Evolutionary conservation across 192 early-diverging fungal genomes (phyloP), one percentile per base, ranked within the genome.

Genomic region (Backusella liffmaniae): DNA sequence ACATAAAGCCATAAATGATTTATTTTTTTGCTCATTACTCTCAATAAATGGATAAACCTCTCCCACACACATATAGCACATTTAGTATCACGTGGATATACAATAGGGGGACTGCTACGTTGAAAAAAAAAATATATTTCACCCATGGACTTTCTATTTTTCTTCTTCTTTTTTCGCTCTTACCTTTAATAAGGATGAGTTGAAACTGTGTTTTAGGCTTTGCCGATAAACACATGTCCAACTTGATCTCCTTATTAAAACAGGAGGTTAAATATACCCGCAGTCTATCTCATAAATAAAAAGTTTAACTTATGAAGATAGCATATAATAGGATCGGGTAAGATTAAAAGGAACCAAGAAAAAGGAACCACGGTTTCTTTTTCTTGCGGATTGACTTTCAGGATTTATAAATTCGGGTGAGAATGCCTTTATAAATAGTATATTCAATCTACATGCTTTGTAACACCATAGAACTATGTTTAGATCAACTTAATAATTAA

Each of bases 301-400:
- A 13, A 29, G 10, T 62, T 13, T 26, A 62, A 23, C 26, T 62
- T 62, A 62, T 62, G 23, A 62, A 62, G 56, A 26, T 62, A 13
- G 10, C 12, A 13, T 12, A 3, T 18, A 56, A 29, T 26, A 12
- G 9, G 56, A 26, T 29, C 26, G 56, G 56, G 56, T 62, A 62
- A 62, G 56, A 62, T 62, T 62, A 62, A 62, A 56, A 62, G 46
- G 56, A 62, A 62, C 56, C 56, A 26, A 62, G 56, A 62, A 62
- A 21, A 53, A 62, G 23, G 21, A 59, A 59, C 37, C 10, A 26
- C 3, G 56, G 8, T 62, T 62, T 29, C n/a, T 62, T 59, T 59
- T 59, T 59, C 53, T 59, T 59, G 21, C 21, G 16, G 53, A 59
- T 59, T 59, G 53, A 59, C 26, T 59, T 59, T 59, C 53, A 59